Evolutionary conservation across 2,329 filamentous ascomycete species (phyloP), one percentile per base, ranked within the genome.

Genomic region (Aspergillus brasiliensis): DNA sequence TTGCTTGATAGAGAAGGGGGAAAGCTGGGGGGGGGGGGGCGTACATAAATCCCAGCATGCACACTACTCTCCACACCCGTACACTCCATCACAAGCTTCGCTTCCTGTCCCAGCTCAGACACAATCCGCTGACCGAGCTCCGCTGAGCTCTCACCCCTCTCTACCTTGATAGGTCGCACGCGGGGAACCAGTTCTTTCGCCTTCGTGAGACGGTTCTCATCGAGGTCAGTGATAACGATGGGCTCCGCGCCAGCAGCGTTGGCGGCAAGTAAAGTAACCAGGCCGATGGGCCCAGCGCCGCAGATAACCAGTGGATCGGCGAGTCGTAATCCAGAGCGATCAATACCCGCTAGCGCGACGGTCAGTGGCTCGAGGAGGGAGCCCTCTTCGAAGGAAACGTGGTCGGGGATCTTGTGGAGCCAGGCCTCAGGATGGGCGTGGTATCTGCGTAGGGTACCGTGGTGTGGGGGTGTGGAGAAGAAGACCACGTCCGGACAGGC

Each of bases 41-140:
- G 42, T 44, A 66, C 65, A 44, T 66, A 66, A 10, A 66, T 66
- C 13, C 63, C 65, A 8, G 65, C 61, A 56, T 66, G 63, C 23
- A 66, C 55, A 52, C 63, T 66, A 21, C 61, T 62, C 49, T 67
- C 65, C 21, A 65, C 62, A 2, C 65, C 65, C 0, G 63, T 67
- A 48, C 65, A 67, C 51, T 67, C 65, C n/a, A 65, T 40, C 1
- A 65, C 65, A 15, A 67, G 42, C 56, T 64, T 64, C 21, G 63
- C 65, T 58, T 67, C 63, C 27, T 62, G 58, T 4, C 65, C 65
- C 5, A 67, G 56, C n/a, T 53, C 59, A 11, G 60, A 13, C 10
- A 67, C 49, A 27, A 67, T 64, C 8, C 62, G 42, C 10, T 28
- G 48, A 0, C 59, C 63, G 1, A 67, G 8, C 13, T 56, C 55